These are phyloP conservation scores for Vitis labrusca DNA, from an alignment of 164 flowering plant genomes.

Conservation along the genomic window DNA sequence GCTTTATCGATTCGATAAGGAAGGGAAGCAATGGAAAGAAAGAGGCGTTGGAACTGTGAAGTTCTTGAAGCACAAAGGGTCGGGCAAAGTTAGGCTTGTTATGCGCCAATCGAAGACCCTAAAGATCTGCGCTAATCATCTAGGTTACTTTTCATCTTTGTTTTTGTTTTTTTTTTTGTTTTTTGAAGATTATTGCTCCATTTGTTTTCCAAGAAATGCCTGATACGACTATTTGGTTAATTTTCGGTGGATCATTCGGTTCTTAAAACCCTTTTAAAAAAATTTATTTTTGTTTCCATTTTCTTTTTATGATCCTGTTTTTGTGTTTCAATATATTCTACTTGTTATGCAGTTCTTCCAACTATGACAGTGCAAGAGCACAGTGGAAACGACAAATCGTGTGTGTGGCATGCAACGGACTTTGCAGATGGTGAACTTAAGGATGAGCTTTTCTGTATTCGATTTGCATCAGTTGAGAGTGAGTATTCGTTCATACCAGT, in stretches of 20 bases:
- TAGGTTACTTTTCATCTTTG: constrained; percentile 12
- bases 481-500: constrained; percentile 19
- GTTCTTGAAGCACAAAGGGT: constrained; percentile 55
- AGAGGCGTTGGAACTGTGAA: constrained; percentile 72
- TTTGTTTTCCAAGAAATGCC: too few species aligned
- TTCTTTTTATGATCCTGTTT: neutral
- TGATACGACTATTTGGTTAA: too few species aligned
- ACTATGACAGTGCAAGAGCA: constrained; percentile 65
- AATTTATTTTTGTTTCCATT: neutral
- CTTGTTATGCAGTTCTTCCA: constrained; percentile 36
- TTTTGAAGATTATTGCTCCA: too few species aligned
- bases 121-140: constrained; percentile 77
- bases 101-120: constrained; percentile 76
- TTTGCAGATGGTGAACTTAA: constrained; percentile 72
- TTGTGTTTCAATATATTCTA: too few species aligned
- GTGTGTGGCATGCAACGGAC: constrained; percentile 75
- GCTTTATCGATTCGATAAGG: constrained; percentile 64
- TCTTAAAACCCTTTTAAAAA: too few species aligned
- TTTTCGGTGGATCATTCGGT: too few species aligned
- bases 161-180: too few species aligned
- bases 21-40: constrained; percentile 76
- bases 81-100: constrained; percentile 60
- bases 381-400: constrained; percentile 72
- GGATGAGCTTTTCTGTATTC: constrained; percentile 65
- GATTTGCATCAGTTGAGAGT: constrained; percentile 65